phyloP scores from a whole-genome alignment of 176 grass and related monocot species.

The Aegilops sharonensis region DNA sequence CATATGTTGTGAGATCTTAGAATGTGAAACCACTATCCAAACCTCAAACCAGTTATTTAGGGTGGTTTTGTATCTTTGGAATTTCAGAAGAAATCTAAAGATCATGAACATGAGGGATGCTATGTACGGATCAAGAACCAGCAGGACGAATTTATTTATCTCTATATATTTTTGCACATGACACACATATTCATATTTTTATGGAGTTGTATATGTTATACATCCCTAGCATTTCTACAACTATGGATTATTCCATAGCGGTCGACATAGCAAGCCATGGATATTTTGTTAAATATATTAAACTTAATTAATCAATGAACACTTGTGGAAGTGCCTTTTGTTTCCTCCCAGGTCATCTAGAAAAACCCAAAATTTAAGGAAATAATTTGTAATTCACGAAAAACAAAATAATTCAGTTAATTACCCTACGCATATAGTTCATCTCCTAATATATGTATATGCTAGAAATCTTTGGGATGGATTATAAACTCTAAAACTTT shows the following conservation, averaged over 20 bases:
- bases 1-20: not conserved
- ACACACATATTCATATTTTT: not conserved
- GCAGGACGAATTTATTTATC: not conserved
- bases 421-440: not conserved
- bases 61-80: not conserved
- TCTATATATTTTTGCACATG: not conserved
- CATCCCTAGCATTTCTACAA: too few relatives aligned
- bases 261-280: too few relatives aligned
- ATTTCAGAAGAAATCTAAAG: not conserved
- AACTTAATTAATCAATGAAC: too few relatives aligned
- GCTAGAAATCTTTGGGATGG: not conserved
- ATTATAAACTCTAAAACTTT: not conserved
- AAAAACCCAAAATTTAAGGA: not conserved
- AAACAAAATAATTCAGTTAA: not conserved
- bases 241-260: too few relatives aligned
- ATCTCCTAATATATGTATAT: not conserved
- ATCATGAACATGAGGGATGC: too few relatives aligned
- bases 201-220: too few relatives aligned
- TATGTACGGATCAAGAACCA: too few relatives aligned
- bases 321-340: too few relatives aligned
- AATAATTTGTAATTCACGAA: not conserved
- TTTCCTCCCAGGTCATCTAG: not conserved
- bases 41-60: not conserved
- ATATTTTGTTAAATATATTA: too few relatives aligned
- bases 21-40: not conserved